phyloP scores from a whole-genome alignment of 345 rosid genomes.

The Rubroshorea leprosula region DNA sequence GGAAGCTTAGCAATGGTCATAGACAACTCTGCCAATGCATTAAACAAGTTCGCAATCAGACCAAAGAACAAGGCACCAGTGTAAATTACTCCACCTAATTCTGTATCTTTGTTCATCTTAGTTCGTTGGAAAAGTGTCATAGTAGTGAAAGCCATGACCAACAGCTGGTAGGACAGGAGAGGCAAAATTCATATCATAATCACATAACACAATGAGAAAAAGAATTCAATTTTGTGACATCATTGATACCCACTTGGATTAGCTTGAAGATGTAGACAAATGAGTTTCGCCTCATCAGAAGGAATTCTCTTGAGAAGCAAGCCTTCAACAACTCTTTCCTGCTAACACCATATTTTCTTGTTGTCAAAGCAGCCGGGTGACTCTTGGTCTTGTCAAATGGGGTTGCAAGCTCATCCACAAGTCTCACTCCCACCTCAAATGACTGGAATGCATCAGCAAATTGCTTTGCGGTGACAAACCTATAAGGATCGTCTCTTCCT shows the following conservation, averaged over 20 bases:
- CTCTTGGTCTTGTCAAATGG: conserved; percentile 54
- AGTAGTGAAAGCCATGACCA: conserved; percentile 23
- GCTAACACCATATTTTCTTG: conserved; percentile 47
- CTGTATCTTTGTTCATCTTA: conserved; percentile 38
- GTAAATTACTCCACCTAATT: conserved; percentile 44
- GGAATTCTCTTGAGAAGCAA: conserved; percentile 49
- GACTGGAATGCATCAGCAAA: conserved; percentile 69
- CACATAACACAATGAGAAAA: too few species aligned
- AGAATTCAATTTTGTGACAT: not conserved
- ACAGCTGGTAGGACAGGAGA: conserved; percentile 32
- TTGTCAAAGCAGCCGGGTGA: conserved; percentile 75
- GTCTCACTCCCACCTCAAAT: conserved; percentile 45
- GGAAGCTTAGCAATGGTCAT: conserved; percentile 80
- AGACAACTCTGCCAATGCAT: conserved; percentile 65
- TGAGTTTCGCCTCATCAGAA: conserved; percentile 75
- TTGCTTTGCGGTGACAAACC: conserved; percentile 50
- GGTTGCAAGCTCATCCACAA: conserved; percentile 40
- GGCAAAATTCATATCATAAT: conserved; percentile 13
- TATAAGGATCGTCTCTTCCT: conserved; percentile 46
- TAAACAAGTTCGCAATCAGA: conserved; percentile 46
- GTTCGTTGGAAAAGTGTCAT: conserved; percentile 61
- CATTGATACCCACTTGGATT: conserved; percentile 36
- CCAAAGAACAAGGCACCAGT: conserved; percentile 63
- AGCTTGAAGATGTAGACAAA: conserved; percentile 66
- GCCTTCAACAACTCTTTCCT: conserved; percentile 56